Conservation (phyloP, 371 early-diverging fungal species). For the Rhizopus delemar region DNA sequence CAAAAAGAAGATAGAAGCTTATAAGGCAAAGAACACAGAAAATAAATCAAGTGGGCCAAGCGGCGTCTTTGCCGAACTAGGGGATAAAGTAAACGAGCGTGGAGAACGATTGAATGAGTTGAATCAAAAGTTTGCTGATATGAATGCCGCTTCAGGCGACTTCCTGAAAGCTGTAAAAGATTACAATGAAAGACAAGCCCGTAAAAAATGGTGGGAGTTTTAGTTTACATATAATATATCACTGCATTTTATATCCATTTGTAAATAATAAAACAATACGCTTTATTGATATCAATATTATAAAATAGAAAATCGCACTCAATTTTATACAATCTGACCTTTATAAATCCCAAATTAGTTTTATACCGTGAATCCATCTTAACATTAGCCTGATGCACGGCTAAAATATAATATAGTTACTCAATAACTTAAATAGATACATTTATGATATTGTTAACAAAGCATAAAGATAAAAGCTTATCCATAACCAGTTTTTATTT, state of each 20-base stretch:
- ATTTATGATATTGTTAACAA: no score
- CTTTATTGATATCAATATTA: no score
- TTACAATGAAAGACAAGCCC: slow-evolving; percentile 57
- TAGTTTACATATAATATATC: slow-evolving; percentile 10
- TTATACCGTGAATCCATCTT: no score
- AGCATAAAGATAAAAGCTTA: no score
- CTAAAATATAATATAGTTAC: no score
- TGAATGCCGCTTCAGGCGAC: slow-evolving; percentile 53
- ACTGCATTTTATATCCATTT: neutral
- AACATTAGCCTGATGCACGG: no score
- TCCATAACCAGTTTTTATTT: no score
- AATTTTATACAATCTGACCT: no score
- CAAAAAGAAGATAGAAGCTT: slow-evolving; percentile 19
- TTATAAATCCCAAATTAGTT: no score
- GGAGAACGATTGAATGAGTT: slow-evolving; percentile 53
- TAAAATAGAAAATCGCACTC: no score
- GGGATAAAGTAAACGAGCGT: slow-evolving; percentile 56
- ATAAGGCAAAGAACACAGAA: slow-evolving; percentile 16
- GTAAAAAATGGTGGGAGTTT: slow-evolving; percentile 60
- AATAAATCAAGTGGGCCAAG: slow-evolving; percentile 14
- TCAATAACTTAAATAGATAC: no score
- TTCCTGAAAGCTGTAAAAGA: slow-evolving; percentile 58
- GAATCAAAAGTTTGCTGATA: slow-evolving; percentile 55
- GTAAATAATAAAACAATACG: neutral
- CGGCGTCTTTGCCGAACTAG: slow-evolving; percentile 50